phyloP scores from a whole-genome alignment of 208 protist species.

The Perkinsela sp. region DNA sequence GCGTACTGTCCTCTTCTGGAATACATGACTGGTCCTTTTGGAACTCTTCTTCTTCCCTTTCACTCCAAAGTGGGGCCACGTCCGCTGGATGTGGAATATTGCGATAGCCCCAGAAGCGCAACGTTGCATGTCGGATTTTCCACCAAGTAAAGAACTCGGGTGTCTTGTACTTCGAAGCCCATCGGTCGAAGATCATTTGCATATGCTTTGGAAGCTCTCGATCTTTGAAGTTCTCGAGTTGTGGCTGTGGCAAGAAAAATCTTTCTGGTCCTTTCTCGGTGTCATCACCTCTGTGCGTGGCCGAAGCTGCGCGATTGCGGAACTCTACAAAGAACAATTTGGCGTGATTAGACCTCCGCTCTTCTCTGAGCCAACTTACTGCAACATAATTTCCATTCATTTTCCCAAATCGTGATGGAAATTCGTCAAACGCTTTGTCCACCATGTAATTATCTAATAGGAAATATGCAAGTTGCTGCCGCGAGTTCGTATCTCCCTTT shows the following conservation, averaged over 20 bases:
- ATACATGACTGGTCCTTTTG: conserved; percentile 19
- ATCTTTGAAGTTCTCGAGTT: conserved; percentile 52
- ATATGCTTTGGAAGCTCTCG: conserved; percentile 59
- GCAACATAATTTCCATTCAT: conserved; percentile 50
- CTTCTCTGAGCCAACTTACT: conserved; percentile 42
- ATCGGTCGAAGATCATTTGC: conserved; percentile 67
- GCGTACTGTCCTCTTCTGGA: not conserved
- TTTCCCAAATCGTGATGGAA: conserved; percentile 39
- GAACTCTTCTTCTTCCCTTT: conserved; percentile 68
- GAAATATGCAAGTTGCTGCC: conserved; percentile 56
- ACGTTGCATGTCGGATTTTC: conserved; percentile 50
- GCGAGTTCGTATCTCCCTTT: conserved; percentile 45
- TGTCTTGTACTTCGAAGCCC: conserved; percentile 64
- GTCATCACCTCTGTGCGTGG: conserved; percentile 64
- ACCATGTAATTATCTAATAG: conserved; percentile 57
- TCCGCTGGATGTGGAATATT: conserved; percentile 65
- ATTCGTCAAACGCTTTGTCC: conserved; percentile 67
- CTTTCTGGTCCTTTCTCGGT: conserved; percentile 37
- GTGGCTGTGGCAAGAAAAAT: conserved; percentile 53
- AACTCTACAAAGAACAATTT: conserved; percentile 66
- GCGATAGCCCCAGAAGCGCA: conserved; percentile 58
- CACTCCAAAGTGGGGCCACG: conserved; percentile 55
- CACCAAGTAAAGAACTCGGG: conserved; percentile 69
- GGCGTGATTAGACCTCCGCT: conserved; percentile 23
- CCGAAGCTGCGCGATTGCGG: conserved; percentile 53